phyloP scores from a whole-genome alignment of 345 rosid genomes.

The Rhodamnia rubescens region DNA sequence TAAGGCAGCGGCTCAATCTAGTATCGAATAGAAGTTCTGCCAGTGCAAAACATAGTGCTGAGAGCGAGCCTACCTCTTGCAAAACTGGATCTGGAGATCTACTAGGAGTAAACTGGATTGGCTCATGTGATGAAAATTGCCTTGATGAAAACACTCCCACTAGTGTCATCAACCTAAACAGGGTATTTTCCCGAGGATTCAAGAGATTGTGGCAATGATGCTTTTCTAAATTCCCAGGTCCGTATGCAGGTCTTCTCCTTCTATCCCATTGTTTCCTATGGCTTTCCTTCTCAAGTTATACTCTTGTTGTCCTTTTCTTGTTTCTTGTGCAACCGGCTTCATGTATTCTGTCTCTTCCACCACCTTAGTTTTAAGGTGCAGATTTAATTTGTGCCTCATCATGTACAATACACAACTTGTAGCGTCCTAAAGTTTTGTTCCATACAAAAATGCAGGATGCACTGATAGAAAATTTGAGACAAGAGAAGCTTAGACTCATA shows the following conservation, averaged over 20 bases:
- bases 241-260: conserved; percentile 28
- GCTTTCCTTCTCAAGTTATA: neutral
- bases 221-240: conserved; percentile 25
- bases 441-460: conserved; percentile 26
- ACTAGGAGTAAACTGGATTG: conserved; percentile 5
- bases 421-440: neutral
- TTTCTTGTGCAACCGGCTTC: neutral
- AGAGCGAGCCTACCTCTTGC: conserved; percentile 6
- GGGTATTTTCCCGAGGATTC: conserved; percentile 55
- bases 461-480: conserved; percentile 45
- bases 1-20: conserved; percentile 40
- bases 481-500: conserved; percentile 29
- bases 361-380: neutral
- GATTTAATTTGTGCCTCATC: neutral
- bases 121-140: conserved; percentile 24
- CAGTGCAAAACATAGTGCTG: conserved; percentile 17
- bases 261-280: neutral
- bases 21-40: conserved; percentile 10
- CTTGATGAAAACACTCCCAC: conserved; percentile 44
- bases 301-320: neutral
- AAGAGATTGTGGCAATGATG: conserved; percentile 27
- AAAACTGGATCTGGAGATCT: conserved; percentile 8
- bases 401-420: neutral
- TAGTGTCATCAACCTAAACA: conserved; percentile 48
- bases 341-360: neutral